phyloP scores from a whole-genome alignment of 2,329 filamentous ascomycete species.

The Phyllosticta ampelicida region DNA sequence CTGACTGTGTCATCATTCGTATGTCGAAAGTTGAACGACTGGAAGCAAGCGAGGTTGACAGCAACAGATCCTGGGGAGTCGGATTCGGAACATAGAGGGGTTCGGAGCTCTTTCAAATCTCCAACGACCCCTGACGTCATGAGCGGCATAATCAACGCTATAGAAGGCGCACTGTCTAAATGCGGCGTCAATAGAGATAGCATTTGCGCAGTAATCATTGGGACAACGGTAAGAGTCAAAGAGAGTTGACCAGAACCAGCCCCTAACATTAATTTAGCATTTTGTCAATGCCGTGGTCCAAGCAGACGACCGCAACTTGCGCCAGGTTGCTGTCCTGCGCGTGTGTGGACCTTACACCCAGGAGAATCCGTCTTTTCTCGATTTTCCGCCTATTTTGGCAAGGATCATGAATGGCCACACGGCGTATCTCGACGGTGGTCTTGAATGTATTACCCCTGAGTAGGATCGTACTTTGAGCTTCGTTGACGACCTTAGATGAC shows the following conservation, averaged over 20 bases:
- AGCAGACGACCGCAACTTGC: conserved; percentile 38
- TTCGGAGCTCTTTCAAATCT: conserved; percentile 23
- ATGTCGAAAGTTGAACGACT: background rate
- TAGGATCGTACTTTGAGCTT: conserved; percentile 24
- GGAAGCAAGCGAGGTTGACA: background rate
- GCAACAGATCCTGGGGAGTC: background rate
- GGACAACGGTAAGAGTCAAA: conserved; percentile 29
- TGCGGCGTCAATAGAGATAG: conserved; percentile 14
- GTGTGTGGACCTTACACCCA: conserved; percentile 45
- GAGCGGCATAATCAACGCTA: conserved; percentile 28
- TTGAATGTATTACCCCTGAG: background rate
- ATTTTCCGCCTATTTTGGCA: conserved; percentile 43
- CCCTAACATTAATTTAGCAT: conserved; percentile 23
- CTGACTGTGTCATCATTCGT: background rate
- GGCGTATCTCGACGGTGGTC: conserved; percentile 32
- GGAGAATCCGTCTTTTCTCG: conserved; percentile 40
- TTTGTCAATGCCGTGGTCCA: conserved; percentile 51
- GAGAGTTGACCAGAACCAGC: too few relatives aligned
- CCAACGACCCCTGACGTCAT: conserved; percentile 31
- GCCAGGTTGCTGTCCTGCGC: conserved; percentile 43
- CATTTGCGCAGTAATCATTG: conserved; percentile 12
- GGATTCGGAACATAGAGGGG: background rate
- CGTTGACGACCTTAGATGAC: conserved; percentile 29
- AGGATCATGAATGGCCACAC: conserved; percentile 33
- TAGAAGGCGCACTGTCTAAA: conserved; percentile 25